Percentiles rank a stretch among this genome's conserved stretches.
Conservation (phyloP, 352 stramenopile species). For the Phytophthora sp. region DNA sequence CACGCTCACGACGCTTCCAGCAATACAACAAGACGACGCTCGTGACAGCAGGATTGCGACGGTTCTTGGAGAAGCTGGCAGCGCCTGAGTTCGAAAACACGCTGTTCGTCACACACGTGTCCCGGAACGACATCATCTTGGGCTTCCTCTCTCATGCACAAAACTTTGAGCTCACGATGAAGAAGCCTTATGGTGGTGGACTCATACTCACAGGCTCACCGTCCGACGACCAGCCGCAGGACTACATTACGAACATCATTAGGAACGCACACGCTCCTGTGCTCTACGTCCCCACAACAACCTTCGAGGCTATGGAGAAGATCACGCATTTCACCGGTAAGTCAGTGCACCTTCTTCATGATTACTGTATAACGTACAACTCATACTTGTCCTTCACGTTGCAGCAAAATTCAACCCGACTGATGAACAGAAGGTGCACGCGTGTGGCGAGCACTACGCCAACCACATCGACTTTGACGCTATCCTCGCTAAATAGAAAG, state of each 20-base stretch:
- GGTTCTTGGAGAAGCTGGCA: conserved; percentile 86
- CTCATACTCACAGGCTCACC: conserved; percentile 89
- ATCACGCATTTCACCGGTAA: conserved; percentile 82
- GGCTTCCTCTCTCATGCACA: conserved; percentile 84
- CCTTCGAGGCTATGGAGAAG: conserved; percentile 82
- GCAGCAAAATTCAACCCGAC: conserved; percentile 90
- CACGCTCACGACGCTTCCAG: conserved; percentile 62
- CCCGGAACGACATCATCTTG: conserved; percentile 91
- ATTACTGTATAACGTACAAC: neutral
- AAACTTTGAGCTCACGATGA: conserved; percentile 74
- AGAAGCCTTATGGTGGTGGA: conserved; percentile 76
- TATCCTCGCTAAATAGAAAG: conserved; percentile 55
- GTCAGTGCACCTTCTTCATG: neutral
- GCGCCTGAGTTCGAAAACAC: conserved; percentile 76
- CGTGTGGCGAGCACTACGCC: conserved; percentile 87
- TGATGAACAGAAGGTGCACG: conserved; percentile 78
- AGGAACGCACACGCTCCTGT: conserved; percentile 61
- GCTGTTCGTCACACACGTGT: conserved; percentile 91
- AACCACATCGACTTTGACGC: conserved; percentile 84
- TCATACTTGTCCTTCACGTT: conserved; percentile 13
- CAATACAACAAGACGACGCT: conserved; percentile 82
- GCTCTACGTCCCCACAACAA: conserved; percentile 81
- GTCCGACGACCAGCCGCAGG: conserved; percentile 73
- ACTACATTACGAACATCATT: conserved; percentile 84
- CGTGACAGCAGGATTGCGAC: conserved; percentile 84